Evolutionary conservation across 495 filamentous ascomycete species (phyloP), one percentile per base, ranked within the genome.

Genomic region (Astrocystis sublimbata): DNA sequence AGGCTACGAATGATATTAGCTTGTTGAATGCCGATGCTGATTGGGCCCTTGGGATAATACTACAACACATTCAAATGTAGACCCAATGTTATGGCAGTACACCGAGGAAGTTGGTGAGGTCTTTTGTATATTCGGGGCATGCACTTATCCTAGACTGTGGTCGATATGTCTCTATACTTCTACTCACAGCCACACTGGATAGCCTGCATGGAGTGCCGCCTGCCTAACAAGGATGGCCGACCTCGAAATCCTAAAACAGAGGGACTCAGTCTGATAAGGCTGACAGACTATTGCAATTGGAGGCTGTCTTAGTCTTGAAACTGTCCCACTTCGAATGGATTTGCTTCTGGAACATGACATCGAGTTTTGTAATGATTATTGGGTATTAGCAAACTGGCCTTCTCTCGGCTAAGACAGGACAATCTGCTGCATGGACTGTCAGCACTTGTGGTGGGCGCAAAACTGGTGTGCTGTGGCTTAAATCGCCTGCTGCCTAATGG

Each of bases 1-100:
- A 45, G 40, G 54, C 54, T 57, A 57, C 54, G 54, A 57, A 57
- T 57, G 24, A 28, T 6, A 45, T n/a, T n/a, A n/a, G n/a, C n/a
- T n/a, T n/a, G 40, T 35, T 17, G 17, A 13, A n/a, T n/a, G n/a
- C n/a, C n/a, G n/a, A n/a, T n/a, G n/a, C n/a, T n/a, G n/a, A n/a
- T n/a, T n/a, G n/a, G n/a, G n/a, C n/a, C n/a, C n/a, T n/a, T n/a
- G n/a, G n/a, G 19, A 42, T 15, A 51, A 8, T 10, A 23, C n/a
- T 33, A 28, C 38, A 21, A 38, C 33, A 57, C 12, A 5, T 33
- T 40, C 33, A 26, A 31, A 45, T n/a, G 24, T 43, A 33, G 15
- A 45, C 17, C 35, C n/a, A 23, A 40, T 41, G 35, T 35, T n/a
- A 19, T 45, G 4, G 40, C 21, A 5, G 17, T 26, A 57, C 1